These are phyloP conservation scores for Calocybe indica DNA, from an alignment of 768 basidiomycete genomes.

Conservation along the genomic window DNA sequence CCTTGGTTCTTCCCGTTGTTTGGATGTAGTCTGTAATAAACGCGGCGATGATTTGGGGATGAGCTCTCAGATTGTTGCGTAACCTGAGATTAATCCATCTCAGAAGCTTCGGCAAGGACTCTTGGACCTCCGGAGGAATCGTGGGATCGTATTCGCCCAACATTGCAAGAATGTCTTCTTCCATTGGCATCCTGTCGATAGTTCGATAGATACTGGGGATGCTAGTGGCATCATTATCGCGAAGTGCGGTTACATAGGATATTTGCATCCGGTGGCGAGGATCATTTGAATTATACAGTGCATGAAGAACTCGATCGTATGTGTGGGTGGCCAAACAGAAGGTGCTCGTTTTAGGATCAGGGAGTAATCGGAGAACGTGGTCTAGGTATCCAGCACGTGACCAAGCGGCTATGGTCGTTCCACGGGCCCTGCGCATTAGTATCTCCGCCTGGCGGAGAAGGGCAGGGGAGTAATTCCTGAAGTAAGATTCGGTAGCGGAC, in stretches of 20 bases:
- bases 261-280: constrained; percentile 6
- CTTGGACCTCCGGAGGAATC: background rate
- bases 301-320: constrained; percentile 26
- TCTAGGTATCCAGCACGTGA: constrained; percentile 29
- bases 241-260: constrained; percentile 13
- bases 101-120: background rate
- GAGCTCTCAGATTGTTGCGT: no score
- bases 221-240: constrained; percentile 1
- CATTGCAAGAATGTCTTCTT: constrained; percentile 1
- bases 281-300: constrained; percentile 11
- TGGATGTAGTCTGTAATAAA: constrained; percentile 5
- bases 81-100: no score
- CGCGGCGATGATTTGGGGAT: background rate
- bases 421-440: constrained; percentile 20
- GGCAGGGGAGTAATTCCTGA: constrained; percentile 4
- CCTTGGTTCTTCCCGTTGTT: constrained; percentile 11
- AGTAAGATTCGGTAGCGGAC: constrained; percentile 15
- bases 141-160: background rate
- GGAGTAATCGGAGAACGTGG: constrained; percentile 42
- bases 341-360: constrained; percentile 19
- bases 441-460: constrained; percentile 1
- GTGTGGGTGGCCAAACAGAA: constrained; percentile 29
- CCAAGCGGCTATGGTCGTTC: constrained; percentile 35
- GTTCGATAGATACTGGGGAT: background rate
- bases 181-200: background rate